Conservation (phyloP, 441 rosid species). For the Melastoma candidum region DNA sequence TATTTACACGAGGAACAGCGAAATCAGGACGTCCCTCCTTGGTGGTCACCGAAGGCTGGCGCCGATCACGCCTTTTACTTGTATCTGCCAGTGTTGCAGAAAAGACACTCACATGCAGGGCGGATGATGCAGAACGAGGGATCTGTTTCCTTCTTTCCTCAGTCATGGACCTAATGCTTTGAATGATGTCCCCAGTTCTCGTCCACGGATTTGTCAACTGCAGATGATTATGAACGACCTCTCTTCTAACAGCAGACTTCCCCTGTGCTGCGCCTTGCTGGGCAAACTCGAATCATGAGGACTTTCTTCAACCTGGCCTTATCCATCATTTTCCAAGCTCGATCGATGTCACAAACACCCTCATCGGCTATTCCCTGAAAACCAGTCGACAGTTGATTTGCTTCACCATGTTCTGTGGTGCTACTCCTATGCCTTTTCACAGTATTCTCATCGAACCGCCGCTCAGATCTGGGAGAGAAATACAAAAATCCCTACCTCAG, state of each 20-base stretch:
- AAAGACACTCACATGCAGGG: no score
- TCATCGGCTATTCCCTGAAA: slow-evolving; percentile 11
- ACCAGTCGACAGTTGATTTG: slow-evolving; percentile 14
- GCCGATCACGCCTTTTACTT: no score
- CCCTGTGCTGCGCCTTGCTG: slow-evolving; percentile 8
- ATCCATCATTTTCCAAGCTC: slow-evolving; percentile 57
- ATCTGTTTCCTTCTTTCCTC: no score
- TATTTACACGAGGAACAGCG: no score
- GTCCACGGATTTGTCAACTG: no score
- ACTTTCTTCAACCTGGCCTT: slow-evolving; percentile 27
- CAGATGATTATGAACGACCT: slow-evolving; percentile 2
- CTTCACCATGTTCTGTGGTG: slow-evolving; percentile 2
- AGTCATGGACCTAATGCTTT: no score
- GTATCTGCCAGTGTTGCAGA: no score
- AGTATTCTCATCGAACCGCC: slow-evolving; percentile 9
- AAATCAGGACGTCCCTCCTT: no score
- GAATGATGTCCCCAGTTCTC: no score
- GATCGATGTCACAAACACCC: slow-evolving; percentile 19
- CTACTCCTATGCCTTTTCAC: not conserved
- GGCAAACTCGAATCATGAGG: slow-evolving; percentile 1
- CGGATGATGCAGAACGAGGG: no score
- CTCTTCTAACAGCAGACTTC: slow-evolving; percentile 9
- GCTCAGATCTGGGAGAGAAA: slow-evolving; percentile 24
- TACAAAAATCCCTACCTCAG: slow-evolving; percentile 30
- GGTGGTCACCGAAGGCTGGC: no score